phyloP scores from a whole-genome alignment of 305 asterid genomes.

The Fraxinus albicans region DNA sequence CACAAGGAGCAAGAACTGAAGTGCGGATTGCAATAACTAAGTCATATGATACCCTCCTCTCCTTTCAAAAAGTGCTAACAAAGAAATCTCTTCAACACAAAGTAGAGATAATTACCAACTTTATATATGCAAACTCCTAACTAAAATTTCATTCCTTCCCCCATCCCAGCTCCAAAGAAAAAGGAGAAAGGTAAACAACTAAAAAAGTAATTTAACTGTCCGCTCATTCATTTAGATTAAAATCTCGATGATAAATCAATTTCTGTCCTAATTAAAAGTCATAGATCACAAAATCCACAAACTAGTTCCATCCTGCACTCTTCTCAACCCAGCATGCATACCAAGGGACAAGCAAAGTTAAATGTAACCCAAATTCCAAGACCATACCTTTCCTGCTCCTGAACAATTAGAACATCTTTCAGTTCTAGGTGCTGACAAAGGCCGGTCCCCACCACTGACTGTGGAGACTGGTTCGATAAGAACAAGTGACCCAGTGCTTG shows the following conservation, averaged over 20 bases:
- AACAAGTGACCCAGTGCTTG: constrained; percentile 78
- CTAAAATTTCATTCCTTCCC: neutral
- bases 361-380: neutral
- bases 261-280: neutral
- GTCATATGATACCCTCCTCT: neutral
- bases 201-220: neutral
- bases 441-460: constrained; percentile 46
- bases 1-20: neutral
- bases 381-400: constrained; percentile 84
- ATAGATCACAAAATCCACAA: neutral
- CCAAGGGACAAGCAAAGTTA: neutral
- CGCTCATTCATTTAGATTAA: neutral
- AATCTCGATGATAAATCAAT: neutral
- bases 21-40: neutral
- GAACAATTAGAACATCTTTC: constrained; percentile 89
- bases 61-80: neutral
- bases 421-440: constrained; percentile 69
- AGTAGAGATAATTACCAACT: neutral
- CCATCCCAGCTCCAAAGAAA: neutral
- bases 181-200: neutral
- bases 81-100: neutral
- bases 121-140: neutral
- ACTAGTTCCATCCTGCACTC: neutral
- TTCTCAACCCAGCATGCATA: neutral
- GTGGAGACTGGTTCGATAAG: constrained; percentile 75